Evolutionary conservation across 2,329 filamentous ascomycete genomes (phyloP), one percentile per base, ranked within the genome.

Genomic region (Sclerotiophoma versabilis): DNA sequence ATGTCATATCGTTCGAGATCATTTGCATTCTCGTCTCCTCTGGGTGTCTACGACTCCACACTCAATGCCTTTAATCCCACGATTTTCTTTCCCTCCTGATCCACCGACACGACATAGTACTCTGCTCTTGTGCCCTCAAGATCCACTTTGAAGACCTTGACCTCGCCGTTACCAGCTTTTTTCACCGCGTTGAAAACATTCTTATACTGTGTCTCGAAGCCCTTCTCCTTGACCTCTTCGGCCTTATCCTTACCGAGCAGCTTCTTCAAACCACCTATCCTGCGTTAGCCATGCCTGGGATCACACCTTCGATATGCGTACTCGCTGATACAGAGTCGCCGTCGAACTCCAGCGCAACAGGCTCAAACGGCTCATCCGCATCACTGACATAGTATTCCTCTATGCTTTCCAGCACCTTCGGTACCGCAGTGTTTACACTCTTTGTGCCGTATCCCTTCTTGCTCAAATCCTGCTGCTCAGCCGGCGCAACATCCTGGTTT

Each of bases 341-440:
- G 17, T 80, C 74, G 77, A 83, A 91, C 61, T 80, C 81, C 62
- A 96, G 73, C 47, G 83, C 85, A 5, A 96, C 90, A 3, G 87
- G 85, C 72, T 90, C 86, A 75, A 96, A 96, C 4, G 89, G 87
- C 80, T 96, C 91, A 72, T 96, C 92, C 25, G 91, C 86, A 54
- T 96, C 93, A 58, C 89, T 95, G 14, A 84, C 75, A 74, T 95
- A 96, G 70, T 88, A 87, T 36, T 81, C 83, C 52, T 88, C 79
- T 3, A 75, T 66, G 15, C 64, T 58, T 58, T 71, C 57, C 34
- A 77, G 63, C 44, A 33, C 66, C 34, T 64, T 57, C 2, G 92
- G 91, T 47, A 92, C 82, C 55, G 81, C 74, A 45, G 83, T 80
- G 59, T 80, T 72, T 29, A 81, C 76, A 42, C 69, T 71, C 64